These are phyloP conservation scores for Alternaria rosae DNA, from an alignment of 2,329 filamentous ascomycete genomes.

Conservation along the genomic window DNA sequence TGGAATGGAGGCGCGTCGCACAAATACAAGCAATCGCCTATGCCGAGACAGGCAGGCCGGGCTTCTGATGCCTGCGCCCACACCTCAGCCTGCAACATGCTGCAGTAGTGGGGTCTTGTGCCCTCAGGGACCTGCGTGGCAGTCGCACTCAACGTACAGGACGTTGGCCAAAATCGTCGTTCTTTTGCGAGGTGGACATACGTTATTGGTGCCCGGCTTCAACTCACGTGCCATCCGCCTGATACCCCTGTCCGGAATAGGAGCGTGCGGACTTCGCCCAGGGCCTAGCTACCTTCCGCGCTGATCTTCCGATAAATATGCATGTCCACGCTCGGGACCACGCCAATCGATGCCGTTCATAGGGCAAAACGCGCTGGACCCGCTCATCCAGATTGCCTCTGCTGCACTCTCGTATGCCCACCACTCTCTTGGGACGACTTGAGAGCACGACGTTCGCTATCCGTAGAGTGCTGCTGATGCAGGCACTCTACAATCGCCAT, in stretches of 20 bases:
- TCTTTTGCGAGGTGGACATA: conserved; percentile 8
- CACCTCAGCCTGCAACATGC: conserved; percentile 8
- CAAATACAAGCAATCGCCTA: conserved; percentile 31
- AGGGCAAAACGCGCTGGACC: conserved; percentile 23
- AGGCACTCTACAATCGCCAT: conserved; percentile 28
- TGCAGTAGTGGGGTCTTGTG: conserved; percentile 13
- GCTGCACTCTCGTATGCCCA: conserved; percentile 21
- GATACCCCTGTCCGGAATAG: conserved; percentile 6
- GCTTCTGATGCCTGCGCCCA: conserved; percentile 26
- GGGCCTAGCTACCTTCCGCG: conserved; percentile 19
- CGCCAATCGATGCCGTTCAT: conserved; percentile 20
- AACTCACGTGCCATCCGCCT: neutral
- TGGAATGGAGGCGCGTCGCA: conserved; percentile 16
- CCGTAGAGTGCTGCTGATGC: conserved; percentile 30
- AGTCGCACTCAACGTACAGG: conserved; percentile 14
- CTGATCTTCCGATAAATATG: conserved; percentile 19
- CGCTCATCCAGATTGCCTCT: conserved; percentile 34
- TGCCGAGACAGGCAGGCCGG: conserved; percentile 23
- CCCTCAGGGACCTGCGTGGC: conserved; percentile 17
- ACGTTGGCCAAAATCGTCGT: conserved; percentile 4
- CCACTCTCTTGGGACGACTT: conserved; percentile 22
- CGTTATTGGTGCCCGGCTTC: conserved; percentile 14
- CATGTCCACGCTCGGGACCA: conserved; percentile 16
- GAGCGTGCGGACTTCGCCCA: conserved; percentile 19
- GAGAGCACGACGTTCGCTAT: conserved; percentile 27